Conservation (phyloP, 2,329 filamentous ascomycete species). For the Pseudopithomyces chartarum region DNA sequence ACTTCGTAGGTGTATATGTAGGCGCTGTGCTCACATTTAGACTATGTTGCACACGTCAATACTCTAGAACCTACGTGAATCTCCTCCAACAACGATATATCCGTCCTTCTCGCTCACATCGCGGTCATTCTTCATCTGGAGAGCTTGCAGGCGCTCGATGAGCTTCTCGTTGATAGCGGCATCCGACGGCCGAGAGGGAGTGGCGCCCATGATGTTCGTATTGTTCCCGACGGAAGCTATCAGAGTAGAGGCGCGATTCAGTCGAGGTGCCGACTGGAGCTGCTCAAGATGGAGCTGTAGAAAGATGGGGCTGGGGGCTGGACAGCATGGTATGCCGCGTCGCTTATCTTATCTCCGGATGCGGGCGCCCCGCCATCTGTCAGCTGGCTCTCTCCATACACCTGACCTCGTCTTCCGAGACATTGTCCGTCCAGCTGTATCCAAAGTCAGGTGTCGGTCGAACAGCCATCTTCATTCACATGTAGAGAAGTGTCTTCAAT, state of each 20-base stretch:
- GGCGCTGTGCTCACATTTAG: not conserved
- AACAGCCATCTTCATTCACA: no score
- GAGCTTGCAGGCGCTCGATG: conserved; percentile 47
- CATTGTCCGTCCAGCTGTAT: no score
- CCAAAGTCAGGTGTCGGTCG: no score
- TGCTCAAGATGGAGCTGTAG: not conserved
- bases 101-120: conserved; percentile 55
- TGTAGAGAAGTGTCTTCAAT: no score
- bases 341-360: no score
- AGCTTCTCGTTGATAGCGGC: conserved; percentile 46
- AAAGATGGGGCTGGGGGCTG: no score
- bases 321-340: no score
- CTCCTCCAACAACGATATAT: conserved; percentile 58
- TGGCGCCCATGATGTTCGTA: conserved; percentile 35
- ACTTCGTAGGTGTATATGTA: conserved; percentile 2
- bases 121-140: conserved; percentile 52
- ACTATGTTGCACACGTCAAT: not conserved
- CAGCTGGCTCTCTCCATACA: no score
- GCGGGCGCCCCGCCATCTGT: no score
- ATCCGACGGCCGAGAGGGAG: conserved; percentile 42
- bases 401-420: no score
- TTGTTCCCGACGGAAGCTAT: not conserved
- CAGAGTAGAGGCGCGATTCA: not conserved
- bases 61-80: conserved; percentile 41
- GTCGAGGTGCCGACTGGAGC: not conserved